phyloP scores from a whole-genome alignment of 2,329 filamentous ascomycete species.

The Elsinoe australis region DNA sequence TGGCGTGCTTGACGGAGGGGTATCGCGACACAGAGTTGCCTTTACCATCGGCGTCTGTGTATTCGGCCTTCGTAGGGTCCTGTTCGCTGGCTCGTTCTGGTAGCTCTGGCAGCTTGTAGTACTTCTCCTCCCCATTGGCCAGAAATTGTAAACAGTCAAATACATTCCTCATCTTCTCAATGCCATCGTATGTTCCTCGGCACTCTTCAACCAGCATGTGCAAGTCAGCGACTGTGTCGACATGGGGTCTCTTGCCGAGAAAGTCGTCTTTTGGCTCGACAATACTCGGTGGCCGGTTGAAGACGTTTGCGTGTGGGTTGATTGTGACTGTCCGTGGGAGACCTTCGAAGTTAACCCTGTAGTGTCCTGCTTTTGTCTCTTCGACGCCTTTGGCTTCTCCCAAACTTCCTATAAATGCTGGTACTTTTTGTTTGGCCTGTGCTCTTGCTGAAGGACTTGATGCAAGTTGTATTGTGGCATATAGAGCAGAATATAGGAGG shows the following conservation, averaged over 20 bases:
- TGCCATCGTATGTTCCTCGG: constrained; percentile 44
- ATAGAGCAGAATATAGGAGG: constrained; percentile 37
- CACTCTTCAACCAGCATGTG: constrained; percentile 47
- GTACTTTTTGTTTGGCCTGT: constrained; percentile 37
- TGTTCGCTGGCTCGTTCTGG: constrained; percentile 35
- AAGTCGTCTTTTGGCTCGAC: constrained; percentile 47
- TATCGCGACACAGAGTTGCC: constrained; percentile 35
- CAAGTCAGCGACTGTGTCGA: constrained; percentile 48
- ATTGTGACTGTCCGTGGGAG: constrained; percentile 39
- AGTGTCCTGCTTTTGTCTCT: constrained; percentile 32
- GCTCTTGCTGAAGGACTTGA: constrained; percentile 35
- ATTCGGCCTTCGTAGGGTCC: constrained; percentile 38
- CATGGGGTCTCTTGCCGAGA: constrained; percentile 43
- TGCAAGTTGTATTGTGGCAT: constrained; percentile 36
- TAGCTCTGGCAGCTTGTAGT: constrained; percentile 42
- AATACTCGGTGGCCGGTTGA: constrained; percentile 45
- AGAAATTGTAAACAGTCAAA: constrained; percentile 47
- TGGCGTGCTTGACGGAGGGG: constrained; percentile 31
- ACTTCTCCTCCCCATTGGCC: constrained; percentile 42
- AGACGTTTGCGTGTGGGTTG: constrained; percentile 47
- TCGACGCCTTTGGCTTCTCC: constrained; percentile 28
- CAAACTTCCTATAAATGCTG: constrained; percentile 30
- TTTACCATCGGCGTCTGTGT: constrained; percentile 37
- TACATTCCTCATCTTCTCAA: constrained; percentile 50
- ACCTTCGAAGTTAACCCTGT: constrained; percentile 38